phyloP scores from a whole-genome alignment of 1,284 basidiomycete species.

The Boletus sp. region DNA sequence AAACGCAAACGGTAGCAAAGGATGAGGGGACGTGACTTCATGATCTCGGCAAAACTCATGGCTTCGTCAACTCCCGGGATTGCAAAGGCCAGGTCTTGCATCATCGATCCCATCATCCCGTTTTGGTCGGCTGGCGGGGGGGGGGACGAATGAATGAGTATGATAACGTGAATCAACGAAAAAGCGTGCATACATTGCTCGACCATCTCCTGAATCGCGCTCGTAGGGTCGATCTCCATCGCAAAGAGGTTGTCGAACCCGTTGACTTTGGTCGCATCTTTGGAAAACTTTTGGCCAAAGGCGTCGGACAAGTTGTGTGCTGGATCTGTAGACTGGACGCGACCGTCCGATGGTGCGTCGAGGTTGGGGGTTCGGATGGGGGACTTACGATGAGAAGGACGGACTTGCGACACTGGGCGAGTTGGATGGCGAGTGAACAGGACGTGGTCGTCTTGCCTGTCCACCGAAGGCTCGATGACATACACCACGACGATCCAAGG shows the following conservation, averaged over 20 bases:
- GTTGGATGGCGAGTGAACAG: conserved; percentile 92
- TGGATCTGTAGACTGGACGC: conserved; percentile 87
- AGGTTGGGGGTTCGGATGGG: not conserved
- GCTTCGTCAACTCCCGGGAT: conserved; percentile 99
- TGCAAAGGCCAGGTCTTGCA: conserved; percentile 98
- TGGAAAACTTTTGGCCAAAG: conserved; percentile 98
- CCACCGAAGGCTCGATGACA: conserved; percentile 4
- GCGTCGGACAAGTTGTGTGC: conserved; percentile 99
- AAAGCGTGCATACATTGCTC: conserved; percentile 72
- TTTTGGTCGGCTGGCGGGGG: conserved; percentile 71
- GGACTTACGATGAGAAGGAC: conserved; percentile 86
- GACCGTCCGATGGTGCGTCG: not conserved
- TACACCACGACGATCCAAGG: not conserved
- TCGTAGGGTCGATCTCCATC: conserved; percentile 99
- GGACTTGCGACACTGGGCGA: conserved; percentile 82
- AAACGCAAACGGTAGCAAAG: not conserved
- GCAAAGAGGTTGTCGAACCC: conserved; percentile 96
- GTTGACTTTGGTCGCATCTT: conserved; percentile 98
- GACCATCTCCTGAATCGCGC: conserved; percentile 98
- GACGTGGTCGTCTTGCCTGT: conserved; percentile 94
- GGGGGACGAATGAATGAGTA: conserved; percentile 1
- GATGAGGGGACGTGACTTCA: conserved; percentile 70
- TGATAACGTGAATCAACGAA: not conserved
- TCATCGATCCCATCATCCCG: conserved; percentile 98
- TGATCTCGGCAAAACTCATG: conserved; percentile 99